Base-by-base conservation (phyloP, 495 filamentous ascomycete genomes). In the Hypoxylon perforatum region DNA sequence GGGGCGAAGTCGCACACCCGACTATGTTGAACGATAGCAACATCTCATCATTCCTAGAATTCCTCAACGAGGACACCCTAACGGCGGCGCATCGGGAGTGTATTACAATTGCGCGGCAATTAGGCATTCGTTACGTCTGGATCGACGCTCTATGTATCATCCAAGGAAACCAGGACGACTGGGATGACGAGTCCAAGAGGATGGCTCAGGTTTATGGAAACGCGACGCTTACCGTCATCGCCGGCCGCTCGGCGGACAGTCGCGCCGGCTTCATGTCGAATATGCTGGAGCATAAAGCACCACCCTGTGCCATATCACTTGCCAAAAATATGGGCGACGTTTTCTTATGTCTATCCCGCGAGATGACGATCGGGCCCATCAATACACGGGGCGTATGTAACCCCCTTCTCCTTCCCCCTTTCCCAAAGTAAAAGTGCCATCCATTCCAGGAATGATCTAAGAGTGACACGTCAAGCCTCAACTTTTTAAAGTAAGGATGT, bases 71-170 rank as follows among this genome's bases (percentile, higher is more conserved):
- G 42, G 41, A 44, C 0, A 48, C 55, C 3, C 33, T 75, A 9
- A 41, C 60, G 1, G n/a, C 49, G n/a, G 66, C 72, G 12, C 66
- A 70, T 23, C 35, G 38, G 7, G 72, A 73, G 10, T 69, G 67
- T 36, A 65, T 73, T n/a, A 15, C 36, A 15, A 48, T 73, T 4
- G 51, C 67, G 7, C 70, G 70, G 8, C 45, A 68, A 1, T 35
- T 75, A 2, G 72, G 70, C 11, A 70, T 73, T n/a, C 41, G 45
- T 11, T 75, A 73, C 45, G 38, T 73, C 22, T 75, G 70, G 72
- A 71, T 75, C 45, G 72, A 75, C 55, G 60, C 61, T 3, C 47
- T 75, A 5, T 75, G 72, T 19, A 75, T 75, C 19, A 65, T 75
- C 12, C 72, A 75, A 25, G 60, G 56, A 7, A 65, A 63, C 14